These are phyloP conservation scores for Capsicum chinense DNA, from an alignment of 257 asterid genomes.

Conservation along the genomic window DNA sequence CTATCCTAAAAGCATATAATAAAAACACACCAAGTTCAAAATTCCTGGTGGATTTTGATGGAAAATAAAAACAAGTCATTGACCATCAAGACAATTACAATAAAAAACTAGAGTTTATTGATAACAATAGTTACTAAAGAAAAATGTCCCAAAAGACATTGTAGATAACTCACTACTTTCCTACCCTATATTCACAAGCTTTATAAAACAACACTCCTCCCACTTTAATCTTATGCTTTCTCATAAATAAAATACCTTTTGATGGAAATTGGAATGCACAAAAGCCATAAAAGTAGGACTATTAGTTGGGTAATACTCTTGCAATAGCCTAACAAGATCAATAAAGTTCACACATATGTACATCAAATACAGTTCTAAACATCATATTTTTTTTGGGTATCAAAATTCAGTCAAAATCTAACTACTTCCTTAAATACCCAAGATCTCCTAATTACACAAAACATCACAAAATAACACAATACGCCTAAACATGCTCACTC, in stretches of 20 bases:
- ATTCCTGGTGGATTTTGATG: slow-evolving; percentile 45
- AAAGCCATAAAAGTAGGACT: slow-evolving; percentile 72
- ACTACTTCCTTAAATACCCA: too few relatives aligned
- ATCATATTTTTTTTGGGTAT: too few relatives aligned
- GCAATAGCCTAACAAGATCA: slow-evolving; percentile 52
- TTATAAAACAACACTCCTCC: too few relatives aligned
- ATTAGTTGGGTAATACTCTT: slow-evolving; percentile 84
- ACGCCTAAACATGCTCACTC: too few relatives aligned
- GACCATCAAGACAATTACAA: slow-evolving; percentile 43
- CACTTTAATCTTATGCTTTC: slow-evolving; percentile 57
- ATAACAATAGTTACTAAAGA: slow-evolving; percentile 42
- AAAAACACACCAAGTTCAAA: slow-evolving; percentile 43
- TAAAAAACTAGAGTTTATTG: slow-evolving; percentile 46
- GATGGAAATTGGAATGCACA: slow-evolving; percentile 80
- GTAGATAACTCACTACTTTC: slow-evolving; percentile 32
- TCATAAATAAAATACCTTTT: slow-evolving; percentile 82
- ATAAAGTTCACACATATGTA: too few relatives aligned
- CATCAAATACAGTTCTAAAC: too few relatives aligned
- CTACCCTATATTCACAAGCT: too few relatives aligned
- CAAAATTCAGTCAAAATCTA: too few relatives aligned
- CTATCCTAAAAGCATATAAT: slow-evolving; percentile 33
- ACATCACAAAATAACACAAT: too few relatives aligned
- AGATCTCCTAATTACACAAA: too few relatives aligned
- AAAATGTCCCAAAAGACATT: slow-evolving; percentile 36
- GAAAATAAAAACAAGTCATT: slow-evolving; percentile 38